These are phyloP conservation scores for Puccinia triticina DNA, from an alignment of 1,284 basidiomycete species.

Conservation along the genomic window DNA sequence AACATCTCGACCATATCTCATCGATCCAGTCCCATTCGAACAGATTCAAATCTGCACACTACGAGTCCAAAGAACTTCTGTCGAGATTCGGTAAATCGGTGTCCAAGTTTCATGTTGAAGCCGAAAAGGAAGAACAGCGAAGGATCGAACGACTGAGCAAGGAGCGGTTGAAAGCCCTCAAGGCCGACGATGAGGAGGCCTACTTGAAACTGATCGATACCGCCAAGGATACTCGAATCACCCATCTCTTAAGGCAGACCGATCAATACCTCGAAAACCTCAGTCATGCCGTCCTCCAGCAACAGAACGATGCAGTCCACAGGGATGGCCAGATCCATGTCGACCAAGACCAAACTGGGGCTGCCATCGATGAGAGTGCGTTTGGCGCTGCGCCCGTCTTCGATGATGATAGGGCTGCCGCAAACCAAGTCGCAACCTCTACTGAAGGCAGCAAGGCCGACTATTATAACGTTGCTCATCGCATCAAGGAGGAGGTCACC, in stretches of 20 bases:
- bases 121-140: conserved; percentile 63
- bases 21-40: conserved; percentile 85
- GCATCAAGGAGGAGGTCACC: conserved; percentile 83
- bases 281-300: conserved; percentile 88
- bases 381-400: conserved; percentile 59
- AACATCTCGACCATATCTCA: conserved; percentile 89
- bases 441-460: conserved; percentile 78
- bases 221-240: conserved; percentile 98
- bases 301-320: conserved; percentile 79
- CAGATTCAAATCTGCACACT: conserved; percentile 70
- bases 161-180: conserved; percentile 96
- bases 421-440: conserved; percentile 62
- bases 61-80: conserved; percentile 59
- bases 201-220: conserved; percentile 99
- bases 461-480: conserved; percentile 95
- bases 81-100: conserved; percentile 61
- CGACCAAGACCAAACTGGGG: background rate
- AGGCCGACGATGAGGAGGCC: conserved; percentile 97
- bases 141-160: conserved; percentile 93
- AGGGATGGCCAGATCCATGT: conserved; percentile 56
- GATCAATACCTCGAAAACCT: conserved; percentile 93
- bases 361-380: conserved; percentile 56
- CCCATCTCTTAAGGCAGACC: conserved; percentile 90
- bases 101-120: conserved; percentile 62
- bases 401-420: conserved; percentile 65